phyloP scores from a whole-genome alignment of 1,284 basidiomycete species.

The Leccinum fallax region DNA sequence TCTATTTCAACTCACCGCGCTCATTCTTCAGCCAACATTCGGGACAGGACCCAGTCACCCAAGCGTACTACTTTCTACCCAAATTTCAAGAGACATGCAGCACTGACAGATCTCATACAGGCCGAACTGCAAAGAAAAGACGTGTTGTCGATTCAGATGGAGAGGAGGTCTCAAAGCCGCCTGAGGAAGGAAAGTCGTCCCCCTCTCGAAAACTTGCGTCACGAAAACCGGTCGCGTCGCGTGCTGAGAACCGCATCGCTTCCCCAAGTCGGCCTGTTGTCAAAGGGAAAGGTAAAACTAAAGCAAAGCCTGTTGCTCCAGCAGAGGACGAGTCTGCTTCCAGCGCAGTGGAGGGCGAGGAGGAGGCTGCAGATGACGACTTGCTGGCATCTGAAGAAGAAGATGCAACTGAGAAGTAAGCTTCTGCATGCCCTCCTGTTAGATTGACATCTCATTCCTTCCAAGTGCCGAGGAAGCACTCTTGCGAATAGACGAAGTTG shows the following conservation, averaged over 20 bases:
- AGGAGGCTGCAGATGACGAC: constrained; percentile 46
- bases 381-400: constrained; percentile 35
- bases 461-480: constrained; percentile 72
- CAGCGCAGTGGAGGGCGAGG: constrained; percentile 56
- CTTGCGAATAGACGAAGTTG: constrained; percentile 68
- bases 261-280: constrained; percentile 6
- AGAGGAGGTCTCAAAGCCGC: constrained; percentile 39
- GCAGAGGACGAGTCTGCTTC: constrained; percentile 43
- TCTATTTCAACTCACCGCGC: constrained; percentile 7
- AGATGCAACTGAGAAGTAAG: constrained; percentile 65
- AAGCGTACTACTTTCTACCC: constrained; percentile 20
- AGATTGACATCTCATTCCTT: constrained; percentile 5
- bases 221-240: constrained; percentile 4
- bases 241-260: constrained; percentile 18
- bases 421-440: background rate
- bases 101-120: constrained; percentile 16
- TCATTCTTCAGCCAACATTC: constrained; percentile 37
- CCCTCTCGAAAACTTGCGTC: constrained; percentile 1
- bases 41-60: constrained; percentile 41
- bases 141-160: constrained; percentile 69
- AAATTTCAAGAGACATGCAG: background rate
- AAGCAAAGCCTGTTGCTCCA: constrained; percentile 21
- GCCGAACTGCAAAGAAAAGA: constrained; percentile 51
- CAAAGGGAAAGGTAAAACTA: constrained; percentile 30
- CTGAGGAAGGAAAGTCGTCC: background rate